Conservation (phyloP, 1,284 basidiomycete genomes). For the Fomitopsis schrenkii region DNA sequence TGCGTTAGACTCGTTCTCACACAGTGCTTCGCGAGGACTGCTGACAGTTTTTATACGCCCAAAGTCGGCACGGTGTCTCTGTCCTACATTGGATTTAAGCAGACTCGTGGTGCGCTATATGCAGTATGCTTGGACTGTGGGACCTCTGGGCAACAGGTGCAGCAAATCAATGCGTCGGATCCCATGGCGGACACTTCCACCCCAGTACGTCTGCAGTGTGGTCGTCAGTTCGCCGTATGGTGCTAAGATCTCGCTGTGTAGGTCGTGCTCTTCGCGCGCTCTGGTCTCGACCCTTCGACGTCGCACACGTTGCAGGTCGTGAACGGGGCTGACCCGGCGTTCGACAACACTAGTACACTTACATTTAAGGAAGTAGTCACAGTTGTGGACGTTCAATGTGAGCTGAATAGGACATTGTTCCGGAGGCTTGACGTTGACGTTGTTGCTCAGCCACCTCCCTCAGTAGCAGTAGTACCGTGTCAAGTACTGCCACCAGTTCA, state of each 20-base stretch:
- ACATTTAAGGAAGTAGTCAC: conserved; percentile 28
- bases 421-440: background rate
- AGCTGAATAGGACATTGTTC: background rate
- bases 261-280: conserved; percentile 23
- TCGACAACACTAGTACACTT: conserved; percentile 23
- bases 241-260: conserved; percentile 2
- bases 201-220: conserved; percentile 10
- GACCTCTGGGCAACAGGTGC: background rate
- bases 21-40: background rate
- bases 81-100: conserved; percentile 18
- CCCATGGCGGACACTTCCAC: conserved; percentile 11
- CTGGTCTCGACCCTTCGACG: conserved; percentile 20
- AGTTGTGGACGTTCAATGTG: conserved; percentile 13
- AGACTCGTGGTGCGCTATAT: conserved; percentile 14
- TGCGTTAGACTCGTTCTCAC: conserved; percentile 5
- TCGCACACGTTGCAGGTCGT: conserved; percentile 27
- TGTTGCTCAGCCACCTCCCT: background rate
- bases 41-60: background rate
- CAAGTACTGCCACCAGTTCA: background rate
- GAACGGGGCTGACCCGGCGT: conserved; percentile 25
- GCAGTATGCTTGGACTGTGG: conserved; percentile 19
- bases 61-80: conserved; percentile 17
- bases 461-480: background rate
- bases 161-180: conserved; percentile 16
- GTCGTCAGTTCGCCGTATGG: background rate